phyloP scores from a whole-genome alignment of 148 eudicot species.

The Amaranthus palmeri region DNA sequence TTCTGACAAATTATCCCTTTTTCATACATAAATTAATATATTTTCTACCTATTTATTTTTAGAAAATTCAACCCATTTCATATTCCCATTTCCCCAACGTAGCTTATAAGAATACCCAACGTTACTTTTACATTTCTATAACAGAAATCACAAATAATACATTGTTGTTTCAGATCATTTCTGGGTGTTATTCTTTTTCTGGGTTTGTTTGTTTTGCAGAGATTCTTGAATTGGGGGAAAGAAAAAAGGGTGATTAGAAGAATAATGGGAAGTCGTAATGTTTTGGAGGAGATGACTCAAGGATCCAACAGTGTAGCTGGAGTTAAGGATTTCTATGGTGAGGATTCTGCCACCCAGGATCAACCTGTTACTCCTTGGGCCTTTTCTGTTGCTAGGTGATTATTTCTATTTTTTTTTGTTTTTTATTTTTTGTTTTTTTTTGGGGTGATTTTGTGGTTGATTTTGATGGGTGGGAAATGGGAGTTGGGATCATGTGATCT shows the following conservation, averaged over 20 bases:
- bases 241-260: slow-evolving; percentile 15
- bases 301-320: slow-evolving; percentile 51
- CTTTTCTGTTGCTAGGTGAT: slow-evolving; percentile 79
- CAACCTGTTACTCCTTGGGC: slow-evolving; percentile 83
- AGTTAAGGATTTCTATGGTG: slow-evolving; percentile 70
- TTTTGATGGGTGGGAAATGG: background rate
- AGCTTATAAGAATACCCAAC: slow-evolving; percentile 10
- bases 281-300: slow-evolving; percentile 29
- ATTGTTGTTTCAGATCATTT: background rate
- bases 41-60: background rate
- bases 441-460: background rate
- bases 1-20: background rate
- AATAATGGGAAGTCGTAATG: slow-evolving; percentile 34
- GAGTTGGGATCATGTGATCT: background rate
- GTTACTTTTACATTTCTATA: background rate
- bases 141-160: slow-evolving; percentile 7
- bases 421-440: background rate
- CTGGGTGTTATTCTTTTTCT: background rate
- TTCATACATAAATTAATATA: background rate
- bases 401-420: background rate
- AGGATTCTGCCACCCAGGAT: slow-evolving; percentile 75
- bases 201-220: slow-evolving; percentile 23
- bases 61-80: background rate
- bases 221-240: slow-evolving; percentile 25
- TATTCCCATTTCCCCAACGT: background rate